Evolutionary conservation across 2,329 filamentous ascomycete genomes (phyloP).

Genomic region (Mollisia scopiformis): DNA sequence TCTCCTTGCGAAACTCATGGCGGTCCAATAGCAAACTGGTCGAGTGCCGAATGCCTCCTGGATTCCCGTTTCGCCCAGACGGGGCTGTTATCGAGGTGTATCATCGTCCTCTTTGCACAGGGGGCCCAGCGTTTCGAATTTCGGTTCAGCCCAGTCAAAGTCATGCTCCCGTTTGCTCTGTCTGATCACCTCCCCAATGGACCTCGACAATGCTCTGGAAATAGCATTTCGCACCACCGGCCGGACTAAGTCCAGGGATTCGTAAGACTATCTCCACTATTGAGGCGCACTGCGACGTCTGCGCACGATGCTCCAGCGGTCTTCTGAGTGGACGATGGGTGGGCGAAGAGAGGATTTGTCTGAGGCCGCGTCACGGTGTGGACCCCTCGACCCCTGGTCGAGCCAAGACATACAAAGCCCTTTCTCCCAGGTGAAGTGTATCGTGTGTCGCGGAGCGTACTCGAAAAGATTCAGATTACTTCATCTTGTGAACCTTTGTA

Average conservation of each 20-base stretch:
- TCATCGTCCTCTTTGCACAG: background rate
- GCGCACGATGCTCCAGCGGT: background rate
- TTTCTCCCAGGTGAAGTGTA: conserved; percentile 7
- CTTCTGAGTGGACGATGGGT: background rate
- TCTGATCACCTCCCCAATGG: conserved; percentile 12
- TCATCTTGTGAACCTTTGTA: background rate
- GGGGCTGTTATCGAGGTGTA: conserved; percentile 5
- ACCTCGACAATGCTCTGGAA: conserved; percentile 10
- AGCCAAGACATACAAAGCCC: conserved; percentile 20
- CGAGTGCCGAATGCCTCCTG: background rate
- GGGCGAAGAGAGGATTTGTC: background rate
- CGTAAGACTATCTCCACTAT: conserved; percentile 2
- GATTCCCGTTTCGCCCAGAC: conserved; percentile 13
- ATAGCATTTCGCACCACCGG: conserved; percentile 4
- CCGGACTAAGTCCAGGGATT: background rate
- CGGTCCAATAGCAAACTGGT: background rate
- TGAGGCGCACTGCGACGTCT: too few relatives aligned
- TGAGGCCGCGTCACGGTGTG: conserved; percentile 18
- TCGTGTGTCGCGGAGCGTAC: background rate
- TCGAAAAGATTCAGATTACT: conserved; percentile 7
- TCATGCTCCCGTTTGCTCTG: conserved; percentile 12
- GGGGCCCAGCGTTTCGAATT: conserved; percentile 16
- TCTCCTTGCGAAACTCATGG: background rate
- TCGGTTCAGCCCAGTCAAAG: conserved; percentile 10
- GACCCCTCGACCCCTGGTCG: conserved; percentile 3